Conservation (phyloP, 2,329 filamentous ascomycete genomes). For the Ophiocordyceps polyrhachis-furcata region DNA sequence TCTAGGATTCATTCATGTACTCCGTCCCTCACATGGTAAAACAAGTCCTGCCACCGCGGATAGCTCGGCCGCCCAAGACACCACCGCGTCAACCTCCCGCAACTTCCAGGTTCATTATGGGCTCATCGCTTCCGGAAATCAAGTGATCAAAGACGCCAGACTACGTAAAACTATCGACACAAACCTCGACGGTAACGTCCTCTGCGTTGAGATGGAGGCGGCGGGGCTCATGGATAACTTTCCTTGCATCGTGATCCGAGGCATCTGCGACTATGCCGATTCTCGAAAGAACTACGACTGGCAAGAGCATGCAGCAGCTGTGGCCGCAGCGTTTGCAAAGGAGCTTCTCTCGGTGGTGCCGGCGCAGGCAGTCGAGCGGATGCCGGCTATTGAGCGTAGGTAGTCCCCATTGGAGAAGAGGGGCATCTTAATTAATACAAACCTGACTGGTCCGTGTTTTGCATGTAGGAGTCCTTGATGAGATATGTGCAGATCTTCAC, state of each 20-base stretch:
- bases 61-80: neutral
- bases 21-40: neutral
- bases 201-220: slow-evolving; percentile 1
- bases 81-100: neutral
- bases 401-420: too few species aligned
- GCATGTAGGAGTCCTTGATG: too few species aligned
- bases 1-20: neutral
- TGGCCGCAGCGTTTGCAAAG: neutral
- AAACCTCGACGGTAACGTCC: neutral
- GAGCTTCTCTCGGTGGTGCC: neutral
- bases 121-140: neutral
- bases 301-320: neutral
- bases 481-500: too few species aligned
- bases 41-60: neutral
- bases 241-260: slow-evolving; percentile 3
- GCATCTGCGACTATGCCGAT: neutral
- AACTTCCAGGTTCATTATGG: neutral
- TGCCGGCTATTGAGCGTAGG: too few species aligned
- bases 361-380: too few species aligned
- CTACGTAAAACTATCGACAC: neutral
- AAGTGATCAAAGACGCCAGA: neutral
- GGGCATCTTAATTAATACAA: too few species aligned
- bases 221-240: slow-evolving; percentile 4
- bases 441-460: too few species aligned
- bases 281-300: neutral